Conservation (phyloP, 176 grass and related monocot genomes). For the Oryza rufipogon region DNA sequence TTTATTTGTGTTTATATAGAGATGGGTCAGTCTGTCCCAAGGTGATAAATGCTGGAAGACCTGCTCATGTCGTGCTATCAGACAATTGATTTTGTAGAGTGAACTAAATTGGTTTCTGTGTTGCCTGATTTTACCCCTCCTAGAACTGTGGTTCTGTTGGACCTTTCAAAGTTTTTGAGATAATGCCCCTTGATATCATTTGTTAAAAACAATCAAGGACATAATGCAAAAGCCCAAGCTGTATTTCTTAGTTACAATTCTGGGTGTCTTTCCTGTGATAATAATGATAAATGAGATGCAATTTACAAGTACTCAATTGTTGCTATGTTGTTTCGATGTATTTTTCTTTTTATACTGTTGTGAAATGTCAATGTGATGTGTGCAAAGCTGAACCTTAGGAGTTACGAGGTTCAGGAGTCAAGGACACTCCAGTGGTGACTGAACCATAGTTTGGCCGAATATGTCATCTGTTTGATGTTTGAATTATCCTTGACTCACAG, state of each 20-base stretch:
- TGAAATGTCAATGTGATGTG: background rate
- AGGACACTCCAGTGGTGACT: background rate
- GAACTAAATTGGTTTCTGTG: slow-evolving; percentile 28
- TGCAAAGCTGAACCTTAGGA: background rate
- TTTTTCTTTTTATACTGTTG: background rate
- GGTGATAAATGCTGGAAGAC: slow-evolving; percentile 69
- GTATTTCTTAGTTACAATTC: background rate
- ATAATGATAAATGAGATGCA: background rate
- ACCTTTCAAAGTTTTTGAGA: slow-evolving; percentile 8
- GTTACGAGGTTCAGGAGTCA: too few relatives aligned
- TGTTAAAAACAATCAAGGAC: slow-evolving; percentile 33
- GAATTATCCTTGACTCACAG: background rate
- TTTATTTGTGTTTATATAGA: slow-evolving; percentile 88
- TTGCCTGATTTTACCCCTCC: background rate
- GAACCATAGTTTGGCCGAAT: background rate
- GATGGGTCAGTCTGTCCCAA: slow-evolving; percentile 85
- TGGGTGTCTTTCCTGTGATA: background rate
- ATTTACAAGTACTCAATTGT: background rate
- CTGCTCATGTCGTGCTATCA: slow-evolving; percentile 52
- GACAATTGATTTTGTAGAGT: slow-evolving; percentile 57
- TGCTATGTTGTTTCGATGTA: background rate
- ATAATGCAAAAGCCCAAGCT: background rate
- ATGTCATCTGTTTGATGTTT: background rate
- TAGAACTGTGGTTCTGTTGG: slow-evolving; percentile 12
- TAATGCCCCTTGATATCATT: background rate